Evolutionary conservation across 805 yeast species (phyloP), one percentile per base, ranked within the genome.

Genomic region (Wickerhamiella bombiphila): DNA sequence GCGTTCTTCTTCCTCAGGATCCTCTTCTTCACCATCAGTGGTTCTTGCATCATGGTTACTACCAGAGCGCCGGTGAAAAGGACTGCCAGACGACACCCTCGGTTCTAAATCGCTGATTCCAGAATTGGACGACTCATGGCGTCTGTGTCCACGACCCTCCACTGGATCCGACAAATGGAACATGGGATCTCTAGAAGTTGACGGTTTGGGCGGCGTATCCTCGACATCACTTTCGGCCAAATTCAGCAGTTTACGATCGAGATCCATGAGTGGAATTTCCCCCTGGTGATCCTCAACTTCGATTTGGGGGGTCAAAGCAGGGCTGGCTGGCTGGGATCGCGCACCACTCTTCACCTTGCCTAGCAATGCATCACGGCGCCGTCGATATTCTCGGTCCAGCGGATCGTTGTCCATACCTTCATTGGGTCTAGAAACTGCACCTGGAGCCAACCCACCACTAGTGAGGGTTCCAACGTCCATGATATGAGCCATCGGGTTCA

Each of bases 361-460:
- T 15, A 49, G 38, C 13, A 49, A 32, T n/a, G 32, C 33, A 21
- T 46, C 38, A 4, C 49, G 46, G 5, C 53, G 39, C 29, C 37
- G 38, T n/a, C 46, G 42, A 19, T 46, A 44, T 32, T 50, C 53
- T 5, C 33, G 37, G 32, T 46, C 50, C 7, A 45, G 22, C 1
- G 47, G 42, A 29, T 47, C 52, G 30, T 30, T 18, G 14, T 42
- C 47, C 9, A 28, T 39, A 1, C 37, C 50, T 4, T 26, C 38
- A 13, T 30, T 34, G 2, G 37, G 39, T 16, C 33, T 13, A 5
- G 33, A 17, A 16, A 19, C 33, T 1, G 55, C 57, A 1, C 61
- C 60, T 1, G 60, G 59, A 1, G 59, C 59, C 20, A 56, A 34
- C 1, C 61, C 60, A 7, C 57, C 59, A 22, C 53, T 46, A 4